Evolutionary conservation across 2,329 filamentous ascomycete species (phyloP), one percentile per base, ranked within the genome.

Genomic region (Colletotrichum neosansevieriae): DNA sequence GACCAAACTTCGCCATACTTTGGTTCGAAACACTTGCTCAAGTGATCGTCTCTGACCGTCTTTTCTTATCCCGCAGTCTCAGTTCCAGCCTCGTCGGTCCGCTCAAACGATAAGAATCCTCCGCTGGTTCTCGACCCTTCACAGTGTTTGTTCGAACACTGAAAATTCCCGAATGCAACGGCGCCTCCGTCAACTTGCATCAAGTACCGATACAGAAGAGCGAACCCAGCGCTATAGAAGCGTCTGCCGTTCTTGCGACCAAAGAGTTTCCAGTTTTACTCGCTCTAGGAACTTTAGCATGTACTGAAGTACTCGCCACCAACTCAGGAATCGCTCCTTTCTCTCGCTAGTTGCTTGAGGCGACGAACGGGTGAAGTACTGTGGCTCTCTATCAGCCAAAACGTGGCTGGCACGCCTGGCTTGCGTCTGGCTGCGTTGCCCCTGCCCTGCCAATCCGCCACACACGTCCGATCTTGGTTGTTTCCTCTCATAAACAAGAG

Each of bases 11-110:
- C 42, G 49, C n/a, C 13, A 50, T 15, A 49, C 11, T 69, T 40
- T 66, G 49, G 61, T 34, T 66, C 61, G 49, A 60, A 66, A 66
- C 56, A 60, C 45, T 13, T 42, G 21, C 36, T 24, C 56, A 29
- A 50, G 36, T 34, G 61, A 65, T 56, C 49, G 32, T 24, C 11
- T 38, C 45, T 54, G 65, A 58, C 65, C 38, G 53, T 64, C 45
- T 59, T 64, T 49, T 59, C n/a, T n/a, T n/a, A 50, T 63, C 42
- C 59, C 53, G 40, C 32, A 38, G 47, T 34, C n/a, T 24, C 24
- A 11, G 32, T 49, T 38, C 36, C 36, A 38, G 36, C 13, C 36
- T 50, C 32, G 40, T 9, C 47, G 50, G 42, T 34, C 49, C 29
- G 38, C 29, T 17, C 50, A 47, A 15, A 38, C 40, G 32, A 40